Conservation (phyloP, 768 basidiomycete species). For the Collybiopsis luxurians region DNA sequence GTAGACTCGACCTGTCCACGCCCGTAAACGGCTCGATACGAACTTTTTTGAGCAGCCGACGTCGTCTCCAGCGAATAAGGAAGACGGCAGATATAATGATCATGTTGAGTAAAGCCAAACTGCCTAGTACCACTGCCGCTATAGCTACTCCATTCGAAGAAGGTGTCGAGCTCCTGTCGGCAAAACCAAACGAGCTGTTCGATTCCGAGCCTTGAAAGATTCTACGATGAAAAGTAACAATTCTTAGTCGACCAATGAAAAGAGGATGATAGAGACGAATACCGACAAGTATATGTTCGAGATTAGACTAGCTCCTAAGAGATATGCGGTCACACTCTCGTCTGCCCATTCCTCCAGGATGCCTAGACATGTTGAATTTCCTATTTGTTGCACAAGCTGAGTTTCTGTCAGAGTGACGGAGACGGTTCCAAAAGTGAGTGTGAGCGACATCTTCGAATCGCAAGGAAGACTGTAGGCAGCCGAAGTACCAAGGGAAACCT, state of each 20-base stretch:
- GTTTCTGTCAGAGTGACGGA: neutral
- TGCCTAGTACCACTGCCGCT: slow-evolving; percentile 5
- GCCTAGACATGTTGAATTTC: neutral
- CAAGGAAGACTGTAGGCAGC: slow-evolving; percentile 3
- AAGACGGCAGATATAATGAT: neutral
- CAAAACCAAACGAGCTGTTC: slow-evolving; percentile 1
- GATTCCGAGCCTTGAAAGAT: slow-evolving; percentile 4
- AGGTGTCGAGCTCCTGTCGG: neutral
- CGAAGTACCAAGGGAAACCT: neutral
- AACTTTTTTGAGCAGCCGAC: neutral
- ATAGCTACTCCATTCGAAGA: neutral
- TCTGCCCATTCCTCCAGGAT: slow-evolving; percentile 3
- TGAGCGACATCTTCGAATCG: neutral
- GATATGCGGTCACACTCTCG: neutral
- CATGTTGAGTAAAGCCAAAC: slow-evolving; percentile 1
- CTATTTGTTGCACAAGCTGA: slow-evolving; percentile 1
- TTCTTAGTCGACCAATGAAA: neutral
- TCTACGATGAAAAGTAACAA: neutral
- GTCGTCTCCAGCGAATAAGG: neutral
- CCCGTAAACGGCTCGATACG: neutral
- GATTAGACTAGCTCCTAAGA: neutral
- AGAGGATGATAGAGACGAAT: neutral
- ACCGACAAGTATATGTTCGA: slow-evolving; percentile 7
- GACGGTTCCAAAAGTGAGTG: neutral
- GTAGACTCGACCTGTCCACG: too few relatives aligned